Percentiles rank a stretch among this genome's conserved stretches.
Evolutionary conservation across 2,329 filamentous ascomycete species (phyloP).

Genomic region (Gnomoniopsis sp.): DNA sequence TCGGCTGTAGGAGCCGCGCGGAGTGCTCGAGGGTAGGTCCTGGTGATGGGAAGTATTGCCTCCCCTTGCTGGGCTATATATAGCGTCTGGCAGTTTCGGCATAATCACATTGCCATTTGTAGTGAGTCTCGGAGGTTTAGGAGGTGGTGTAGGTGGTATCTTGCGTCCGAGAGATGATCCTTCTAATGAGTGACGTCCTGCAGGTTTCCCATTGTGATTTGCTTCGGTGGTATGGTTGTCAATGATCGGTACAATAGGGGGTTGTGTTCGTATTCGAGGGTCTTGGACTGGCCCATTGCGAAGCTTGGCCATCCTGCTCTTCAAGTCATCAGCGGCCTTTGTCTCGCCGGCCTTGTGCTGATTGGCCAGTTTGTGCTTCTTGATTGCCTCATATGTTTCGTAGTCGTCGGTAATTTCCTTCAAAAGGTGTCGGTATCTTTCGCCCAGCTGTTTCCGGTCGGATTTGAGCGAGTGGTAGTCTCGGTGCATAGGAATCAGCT

Average conservation of each 20-base stretch:
- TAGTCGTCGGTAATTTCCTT: slow-evolving; percentile 46
- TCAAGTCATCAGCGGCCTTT: slow-evolving; percentile 41
- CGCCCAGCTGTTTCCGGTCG: slow-evolving; percentile 46
- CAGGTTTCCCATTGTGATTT: not conserved
- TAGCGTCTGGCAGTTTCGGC: slow-evolving; percentile 70
- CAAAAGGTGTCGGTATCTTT: slow-evolving; percentile 47
- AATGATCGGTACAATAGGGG: slow-evolving; percentile 32
- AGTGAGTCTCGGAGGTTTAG: slow-evolving; percentile 1
- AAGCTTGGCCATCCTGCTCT: slow-evolving; percentile 55
- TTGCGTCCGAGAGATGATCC: slow-evolving; percentile 42
- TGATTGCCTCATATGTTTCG: slow-evolving; percentile 36
- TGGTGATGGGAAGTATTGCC: slow-evolving; percentile 66
- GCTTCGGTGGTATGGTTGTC: not conserved
- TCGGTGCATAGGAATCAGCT: slow-evolving; percentile 71
- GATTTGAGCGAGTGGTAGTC: slow-evolving; percentile 66
- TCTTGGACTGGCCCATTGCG: slow-evolving; percentile 48
- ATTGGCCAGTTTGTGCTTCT: not conserved
- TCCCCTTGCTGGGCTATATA: slow-evolving; percentile 75
- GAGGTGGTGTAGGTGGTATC: slow-evolving; percentile 20
- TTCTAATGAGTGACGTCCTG: slow-evolving; percentile 29
- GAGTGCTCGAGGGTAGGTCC: slow-evolving; percentile 61
- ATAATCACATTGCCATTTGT: slow-evolving; percentile 41
- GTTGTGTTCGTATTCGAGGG: slow-evolving; percentile 49
- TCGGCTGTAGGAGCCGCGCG: slow-evolving; percentile 60
- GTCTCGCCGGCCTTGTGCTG: not conserved